Percentiles rank a stretch among this genome's conserved stretches.
Evolutionary conservation across 805 yeast species (phyloP).

Genomic region (Suhomyces kilbournensis): DNA sequence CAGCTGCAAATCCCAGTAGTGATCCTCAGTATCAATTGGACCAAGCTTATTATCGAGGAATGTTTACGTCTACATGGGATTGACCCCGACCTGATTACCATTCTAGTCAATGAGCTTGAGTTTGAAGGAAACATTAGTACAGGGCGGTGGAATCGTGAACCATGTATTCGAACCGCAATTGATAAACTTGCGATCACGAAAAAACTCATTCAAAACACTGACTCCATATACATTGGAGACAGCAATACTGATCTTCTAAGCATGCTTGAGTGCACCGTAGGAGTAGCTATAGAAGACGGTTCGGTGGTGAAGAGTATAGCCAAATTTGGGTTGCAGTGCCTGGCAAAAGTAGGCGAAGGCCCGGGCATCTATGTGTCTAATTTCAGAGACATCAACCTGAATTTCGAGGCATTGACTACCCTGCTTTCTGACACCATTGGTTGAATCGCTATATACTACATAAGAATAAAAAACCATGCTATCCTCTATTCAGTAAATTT

Average conservation of each 20-base stretch:
- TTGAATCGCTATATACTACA: background rate
- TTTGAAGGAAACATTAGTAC: conserved; percentile 26
- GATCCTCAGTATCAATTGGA: conserved; percentile 64
- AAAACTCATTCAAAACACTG: conserved; percentile 9
- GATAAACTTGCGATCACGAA: conserved; percentile 42
- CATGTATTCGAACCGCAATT: conserved; percentile 46
- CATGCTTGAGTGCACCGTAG: conserved; percentile 45
- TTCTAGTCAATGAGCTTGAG: conserved; percentile 53
- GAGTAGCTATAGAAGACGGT: conserved; percentile 37
- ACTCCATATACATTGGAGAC: conserved; percentile 55
- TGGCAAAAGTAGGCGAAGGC: background rate
- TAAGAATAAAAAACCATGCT: background rate
- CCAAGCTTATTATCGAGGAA: conserved; percentile 44
- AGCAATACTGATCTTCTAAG: conserved; percentile 58
- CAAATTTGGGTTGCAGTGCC: background rate
- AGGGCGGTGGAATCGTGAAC: conserved; percentile 23
- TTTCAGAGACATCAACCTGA: background rate
- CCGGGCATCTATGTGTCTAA: background rate
- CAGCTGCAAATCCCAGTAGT: conserved; percentile 31
- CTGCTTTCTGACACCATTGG: background rate
- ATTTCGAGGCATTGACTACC: background rate
- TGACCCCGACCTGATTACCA: conserved; percentile 17
- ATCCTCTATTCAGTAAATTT: background rate
- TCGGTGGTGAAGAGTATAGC: background rate
- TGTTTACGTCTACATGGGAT: conserved; percentile 22